Evolutionary conservation across 2,329 filamentous ascomycete species (phyloP), one percentile per base, ranked within the genome.

Genomic region (Fonsecaea monophora): DNA sequence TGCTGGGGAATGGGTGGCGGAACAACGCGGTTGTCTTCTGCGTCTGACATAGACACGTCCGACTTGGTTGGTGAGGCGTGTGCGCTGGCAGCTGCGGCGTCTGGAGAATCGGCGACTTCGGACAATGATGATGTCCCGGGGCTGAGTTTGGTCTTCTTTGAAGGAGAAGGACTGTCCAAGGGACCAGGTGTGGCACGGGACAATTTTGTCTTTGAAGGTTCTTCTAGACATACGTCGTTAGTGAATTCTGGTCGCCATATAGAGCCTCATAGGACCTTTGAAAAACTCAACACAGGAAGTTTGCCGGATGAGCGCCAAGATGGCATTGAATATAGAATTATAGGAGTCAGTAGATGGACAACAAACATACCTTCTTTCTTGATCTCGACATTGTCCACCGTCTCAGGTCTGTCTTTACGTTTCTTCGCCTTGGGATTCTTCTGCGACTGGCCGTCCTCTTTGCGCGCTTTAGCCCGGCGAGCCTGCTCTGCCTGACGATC

Each of bases 351-450:
- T 32, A 1, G n/a, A 55, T 40, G 34, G n/a, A 21, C 42, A 57
- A 12, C 38, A 12, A 63, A 78, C 81, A 70, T 78, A 85, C 87
- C 86, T 79, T 88, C 83, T 64, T 79, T 74, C 73, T 86, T 83
- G 12, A 83, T 79, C 67, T 87, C 86, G 18, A 83, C 81, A 7
- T 88, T 67, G 8, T 86, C 83, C 66, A 82, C 82, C 37, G 86
- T 80, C 62, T 78, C 82, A 65, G 89, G 87, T 7, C 86, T 82
- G 30, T 90, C 91, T 79, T 92, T 93, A 76, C 91, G 89, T 82
- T 92, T 93, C 83, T 92, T 93, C 71, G 90, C 85, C 77, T 94
- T 93, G 30, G 83, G 37, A 80, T 48, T 79, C 80, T 75, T 86
- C 85, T 73, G 86, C 74, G 34, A 77, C 78, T 78, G 83, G 76